Base-by-base conservation (phyloP, 495 filamentous ascomycete genomes). In the Terfezia claveryi region DNA sequence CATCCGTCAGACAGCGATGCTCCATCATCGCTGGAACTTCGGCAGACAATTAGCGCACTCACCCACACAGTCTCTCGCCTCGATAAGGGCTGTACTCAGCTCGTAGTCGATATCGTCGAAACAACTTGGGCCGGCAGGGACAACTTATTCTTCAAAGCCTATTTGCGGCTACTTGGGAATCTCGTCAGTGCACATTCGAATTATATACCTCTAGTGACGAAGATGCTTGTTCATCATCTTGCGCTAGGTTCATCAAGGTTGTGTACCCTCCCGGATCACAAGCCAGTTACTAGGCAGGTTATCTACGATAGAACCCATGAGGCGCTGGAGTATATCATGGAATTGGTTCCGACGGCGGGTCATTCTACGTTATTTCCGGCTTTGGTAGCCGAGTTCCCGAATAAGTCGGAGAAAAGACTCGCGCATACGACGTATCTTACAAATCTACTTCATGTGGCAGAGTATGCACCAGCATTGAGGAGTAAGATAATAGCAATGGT, bases 41-140 rank as follows among this genome's bases (percentile, higher is more conserved):
- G 62, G 51, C 65, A 60, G 60, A 66, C 63, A 8, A 52, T 66
- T 36, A 57, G 27, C 6, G 87, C 82, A 23, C 73, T 96, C 53
- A 75, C 82, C n/a, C 77, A 76, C 51, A 81, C 80, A 57, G 76
- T 83, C 8, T 79, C 81, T 23, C 68, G 77, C 23, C 71, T 99
- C 27, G 74, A 81, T 58, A 79, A 76, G 60, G 76, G 76, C 50
- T 94, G 84, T 68, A 76, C 78, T 17, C 78, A 79, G 2, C 68
- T 99, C 37, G 78, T 94, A 38, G 71, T 77, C 58, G 79, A 79
- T 23, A 71, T 93, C 10, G 68, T 95, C 37, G 70, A 75, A 56
- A 84, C 79, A 66, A 72, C 79, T 38, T 99, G 91, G 91, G 74
- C 94, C 46, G 85, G 83, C 10, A 75, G 87, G 52, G 83, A 89